phyloP scores from a whole-genome alignment of 1,284 basidiomycete genomes.

The Sphaerobolus stellatus region DNA sequence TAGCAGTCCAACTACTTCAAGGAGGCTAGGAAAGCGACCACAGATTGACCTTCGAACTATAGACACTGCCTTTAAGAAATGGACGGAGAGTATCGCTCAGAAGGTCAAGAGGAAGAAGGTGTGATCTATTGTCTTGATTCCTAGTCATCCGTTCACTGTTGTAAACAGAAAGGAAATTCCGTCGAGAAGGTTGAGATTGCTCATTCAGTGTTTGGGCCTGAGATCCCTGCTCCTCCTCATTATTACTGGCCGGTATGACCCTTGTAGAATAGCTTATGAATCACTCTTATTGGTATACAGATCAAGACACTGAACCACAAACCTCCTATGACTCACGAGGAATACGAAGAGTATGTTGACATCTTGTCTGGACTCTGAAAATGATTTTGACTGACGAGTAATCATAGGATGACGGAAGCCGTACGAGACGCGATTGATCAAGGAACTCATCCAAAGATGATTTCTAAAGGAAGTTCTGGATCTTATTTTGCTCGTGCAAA shows the following conservation, averaged over 20 bases:
- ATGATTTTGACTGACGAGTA: constrained; percentile 17
- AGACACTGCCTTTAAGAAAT: constrained; percentile 80
- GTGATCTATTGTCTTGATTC: not conserved
- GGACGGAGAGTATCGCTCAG: constrained; percentile 83
- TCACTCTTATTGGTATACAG: constrained; percentile 31
- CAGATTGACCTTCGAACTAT: constrained; percentile 75
- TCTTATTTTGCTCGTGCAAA: constrained; percentile 84
- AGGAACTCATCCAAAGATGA: constrained; percentile 86
- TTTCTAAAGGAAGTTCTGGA: constrained; percentile 81
- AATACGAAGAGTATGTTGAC: constrained; percentile 62
- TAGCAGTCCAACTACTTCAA: not conserved
- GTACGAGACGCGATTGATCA: constrained; percentile 69
- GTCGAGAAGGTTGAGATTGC: constrained; percentile 63
- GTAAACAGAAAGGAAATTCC: constrained; percentile 43
- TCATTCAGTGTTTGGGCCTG: constrained; percentile 76
- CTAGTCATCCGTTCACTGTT: not conserved
- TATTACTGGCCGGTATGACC: constrained; percentile 40
- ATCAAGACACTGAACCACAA: constrained; percentile 78
- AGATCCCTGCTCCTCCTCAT: constrained; percentile 33
- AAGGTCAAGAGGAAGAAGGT: constrained; percentile 80
- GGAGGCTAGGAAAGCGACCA: constrained; percentile 46
- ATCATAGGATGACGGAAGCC: constrained; percentile 58
- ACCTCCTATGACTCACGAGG: constrained; percentile 66
- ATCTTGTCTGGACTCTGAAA: constrained; percentile 8
- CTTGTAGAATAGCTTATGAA: constrained; percentile 6